Conservation (phyloP, 352 stramenopile genomes). For the Pythium vanterpoolii region DNA sequence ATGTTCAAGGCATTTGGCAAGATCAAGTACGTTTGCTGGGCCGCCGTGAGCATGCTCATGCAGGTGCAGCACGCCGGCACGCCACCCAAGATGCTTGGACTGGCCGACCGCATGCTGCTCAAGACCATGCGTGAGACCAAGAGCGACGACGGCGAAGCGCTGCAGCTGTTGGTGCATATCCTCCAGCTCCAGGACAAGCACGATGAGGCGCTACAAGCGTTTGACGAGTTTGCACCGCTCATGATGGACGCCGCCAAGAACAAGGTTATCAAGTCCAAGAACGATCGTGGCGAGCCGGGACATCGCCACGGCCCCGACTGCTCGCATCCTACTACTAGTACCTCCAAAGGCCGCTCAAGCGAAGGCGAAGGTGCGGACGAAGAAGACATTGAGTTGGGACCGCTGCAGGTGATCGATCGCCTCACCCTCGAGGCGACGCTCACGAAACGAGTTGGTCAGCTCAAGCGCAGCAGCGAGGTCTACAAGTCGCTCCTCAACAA, state of each 20-base stretch:
- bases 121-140: constrained; percentile 64
- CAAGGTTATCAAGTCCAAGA: constrained; percentile 2
- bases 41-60: constrained; percentile 77
- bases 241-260: constrained; percentile 23
- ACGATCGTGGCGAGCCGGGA: too few species aligned
- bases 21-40: constrained; percentile 81
- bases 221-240: constrained; percentile 62
- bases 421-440: constrained; percentile 67
- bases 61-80: constrained; percentile 68
- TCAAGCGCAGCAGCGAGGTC: constrained; percentile 44
- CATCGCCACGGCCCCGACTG: constrained; percentile 21
- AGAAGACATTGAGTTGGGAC: constrained; percentile 79
- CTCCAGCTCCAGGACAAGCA: constrained; percentile 72
- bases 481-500: constrained; percentile 61
- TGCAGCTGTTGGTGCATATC: constrained; percentile 69
- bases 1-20: constrained; percentile 80
- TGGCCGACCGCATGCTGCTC: constrained; percentile 80
- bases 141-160: constrained; percentile 60
- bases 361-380: constrained; percentile 76
- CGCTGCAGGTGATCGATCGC: constrained; percentile 79
- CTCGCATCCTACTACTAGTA: constrained; percentile 10
- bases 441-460: constrained; percentile 46
- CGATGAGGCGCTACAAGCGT: constrained; percentile 56
- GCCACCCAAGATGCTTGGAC: constrained; percentile 65
- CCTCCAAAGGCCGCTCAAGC: constrained; percentile 43